These are phyloP conservation scores for Arthroderma sp. DNA, from an alignment of 2,329 filamentous ascomycete species.

Conservation along the genomic window DNA sequence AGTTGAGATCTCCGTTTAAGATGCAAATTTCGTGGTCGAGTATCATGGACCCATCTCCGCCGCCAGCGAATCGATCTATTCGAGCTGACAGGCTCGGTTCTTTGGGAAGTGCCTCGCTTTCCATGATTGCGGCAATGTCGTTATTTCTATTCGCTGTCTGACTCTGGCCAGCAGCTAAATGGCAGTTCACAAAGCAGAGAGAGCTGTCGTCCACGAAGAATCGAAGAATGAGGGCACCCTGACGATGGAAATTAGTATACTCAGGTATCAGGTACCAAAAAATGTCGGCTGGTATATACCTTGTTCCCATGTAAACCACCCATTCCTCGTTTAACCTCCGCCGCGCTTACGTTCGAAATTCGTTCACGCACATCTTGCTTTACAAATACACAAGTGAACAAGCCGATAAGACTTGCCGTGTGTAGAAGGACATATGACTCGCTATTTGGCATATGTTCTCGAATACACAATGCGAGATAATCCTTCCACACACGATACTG, in stretches of 20 bases:
- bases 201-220: conserved; percentile 90
- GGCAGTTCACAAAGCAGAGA: conserved; percentile 92
- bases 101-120: conserved; percentile 59
- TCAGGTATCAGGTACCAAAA: background rate
- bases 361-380: conserved; percentile 64
- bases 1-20: conserved; percentile 91
- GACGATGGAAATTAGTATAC: conserved; percentile 7
- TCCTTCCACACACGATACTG: conserved; percentile 96
- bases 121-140: conserved; percentile 80
- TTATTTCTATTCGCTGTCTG: conserved; percentile 86
- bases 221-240: conserved; percentile 78
- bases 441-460: conserved; percentile 61
- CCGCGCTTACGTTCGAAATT: conserved; percentile 63
- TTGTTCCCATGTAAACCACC: conserved; percentile 94
- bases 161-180: conserved; percentile 85
- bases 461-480: conserved; percentile 67
- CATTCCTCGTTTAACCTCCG: conserved; percentile 92
- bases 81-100: conserved; percentile 57
- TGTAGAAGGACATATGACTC: conserved; percentile 78
- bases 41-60: conserved; percentile 91
- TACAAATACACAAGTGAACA: conserved; percentile 94
- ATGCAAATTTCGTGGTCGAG: conserved; percentile 97
- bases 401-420: conserved; percentile 76
- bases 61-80: conserved; percentile 70
- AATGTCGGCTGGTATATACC: conserved; percentile 24